Evolutionary conservation across 2,329 filamentous ascomycete genomes (phyloP).

Genomic region (Neonectria faginata): DNA sequence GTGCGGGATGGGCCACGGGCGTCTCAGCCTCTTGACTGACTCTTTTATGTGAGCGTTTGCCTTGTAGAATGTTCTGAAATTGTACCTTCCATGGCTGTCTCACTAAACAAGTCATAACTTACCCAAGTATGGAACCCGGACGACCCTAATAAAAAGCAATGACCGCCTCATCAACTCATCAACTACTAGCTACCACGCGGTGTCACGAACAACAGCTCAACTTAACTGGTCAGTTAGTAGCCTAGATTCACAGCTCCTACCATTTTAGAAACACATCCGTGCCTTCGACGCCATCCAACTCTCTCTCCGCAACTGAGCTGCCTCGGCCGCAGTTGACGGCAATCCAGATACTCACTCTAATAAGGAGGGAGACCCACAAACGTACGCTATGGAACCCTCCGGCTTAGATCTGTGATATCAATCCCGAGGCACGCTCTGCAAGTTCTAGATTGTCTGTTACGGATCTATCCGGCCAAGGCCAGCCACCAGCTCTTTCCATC

Average conservation of each 20-base stretch:
- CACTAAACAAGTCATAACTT: background rate
- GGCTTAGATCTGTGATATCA: too few relatives aligned
- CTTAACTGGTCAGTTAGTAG: too few relatives aligned
- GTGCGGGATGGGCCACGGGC: background rate
- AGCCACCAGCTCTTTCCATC: slow-evolving; percentile 1
- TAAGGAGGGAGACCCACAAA: background rate
- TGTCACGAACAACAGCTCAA: too few relatives aligned
- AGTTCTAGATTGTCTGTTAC: background rate
- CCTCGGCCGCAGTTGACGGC: background rate
- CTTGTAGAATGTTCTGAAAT: background rate
- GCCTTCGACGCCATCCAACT: background rate
- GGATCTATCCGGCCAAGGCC: background rate
- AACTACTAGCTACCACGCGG: too few relatives aligned
- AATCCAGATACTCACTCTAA: background rate
- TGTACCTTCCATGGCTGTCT: slow-evolving; percentile 7
- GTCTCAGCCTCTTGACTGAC: background rate
- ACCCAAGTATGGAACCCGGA: background rate
- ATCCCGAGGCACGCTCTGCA: background rate
- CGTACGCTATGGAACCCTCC: background rate
- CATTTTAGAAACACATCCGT: background rate
- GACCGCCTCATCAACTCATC: too few relatives aligned
- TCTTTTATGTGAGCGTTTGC: background rate
- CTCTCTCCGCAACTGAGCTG: background rate
- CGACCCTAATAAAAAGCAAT: background rate
- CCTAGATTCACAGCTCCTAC: background rate